phyloP scores from a whole-genome alignment of 2,329 filamentous ascomycete genomes.

The Penicillium sp. region DNA sequence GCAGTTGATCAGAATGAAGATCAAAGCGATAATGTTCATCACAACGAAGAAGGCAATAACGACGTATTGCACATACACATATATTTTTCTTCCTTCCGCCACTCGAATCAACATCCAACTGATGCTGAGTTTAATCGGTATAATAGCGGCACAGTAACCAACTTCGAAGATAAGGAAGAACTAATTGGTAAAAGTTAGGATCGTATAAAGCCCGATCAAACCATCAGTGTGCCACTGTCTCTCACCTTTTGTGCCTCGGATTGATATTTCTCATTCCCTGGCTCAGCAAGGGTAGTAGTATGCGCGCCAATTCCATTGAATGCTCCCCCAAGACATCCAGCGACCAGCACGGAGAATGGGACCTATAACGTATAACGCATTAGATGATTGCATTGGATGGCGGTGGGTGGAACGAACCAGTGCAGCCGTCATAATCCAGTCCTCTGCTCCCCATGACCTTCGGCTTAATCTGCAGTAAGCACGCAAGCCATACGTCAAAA shows the following conservation, averaged over 20 bases:
- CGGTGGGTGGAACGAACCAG: conserved; percentile 14
- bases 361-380: conserved; percentile 9
- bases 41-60: conserved; percentile 21
- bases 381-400: background rate
- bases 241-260: conserved; percentile 24
- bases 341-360: conserved; percentile 24
- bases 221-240: background rate
- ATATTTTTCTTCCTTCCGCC: conserved; percentile 26
- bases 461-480: conserved; percentile 24
- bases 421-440: conserved; percentile 31
- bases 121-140: conserved; percentile 33
- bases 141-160: conserved; percentile 31
- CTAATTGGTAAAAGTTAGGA: conserved; percentile 9
- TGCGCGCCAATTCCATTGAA: conserved; percentile 31
- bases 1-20: conserved; percentile 30
- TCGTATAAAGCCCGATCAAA: background rate
- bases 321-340: conserved; percentile 26
- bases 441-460: conserved; percentile 26
- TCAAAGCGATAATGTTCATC: conserved; percentile 30
- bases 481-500: conserved; percentile 22
- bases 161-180: conserved; percentile 34
- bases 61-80: conserved; percentile 26
- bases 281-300: conserved; percentile 12
- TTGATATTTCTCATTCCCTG: conserved; percentile 23
- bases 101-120: conserved; percentile 32